Evolutionary conservation across 768 basidiomycete genomes (phyloP), one percentile per base, ranked within the genome.

Genomic region (Podaxis sp.): DNA sequence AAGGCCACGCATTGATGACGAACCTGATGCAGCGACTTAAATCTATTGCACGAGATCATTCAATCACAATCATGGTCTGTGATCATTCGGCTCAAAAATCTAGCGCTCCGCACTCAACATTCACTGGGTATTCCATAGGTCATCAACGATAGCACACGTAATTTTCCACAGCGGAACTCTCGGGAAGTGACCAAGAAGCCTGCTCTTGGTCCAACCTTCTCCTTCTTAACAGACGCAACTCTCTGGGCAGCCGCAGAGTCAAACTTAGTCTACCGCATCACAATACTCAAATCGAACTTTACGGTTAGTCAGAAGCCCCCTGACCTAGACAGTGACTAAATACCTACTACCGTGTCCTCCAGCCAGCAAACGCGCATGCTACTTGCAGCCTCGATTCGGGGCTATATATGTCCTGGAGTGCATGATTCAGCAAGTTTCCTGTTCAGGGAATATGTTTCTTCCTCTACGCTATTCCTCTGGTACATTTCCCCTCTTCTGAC

Each of bases 1-100:
- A 91, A 75, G 91, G 91, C 4, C 91, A 93, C 70, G 87, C 89
- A 0, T 74, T 83, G 17, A 91, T 92, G 89, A 82, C 82, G 0
- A 80, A 81, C 2, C 84, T 92, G 60, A 90, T 92, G 87, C 82
- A 80, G 1, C 81, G 86, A 57, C 78, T 92, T 26, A 82, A 85
- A 53, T 66, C 69, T 1, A 71, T 86, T 36, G 79, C 87, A 5
- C 81, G 79, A 51, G 71, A 68, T 5, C 76, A 76, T 54, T 73
- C 73, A 3, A 67, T 85, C 49, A 76, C 84, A 0, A 74, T 89
- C 40, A 69, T 93, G 40, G 90, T 90, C 62, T 66, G 85, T 74
- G 11, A 56, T 13, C 30, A 15, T 38, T 64, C 11, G 51, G 22
- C n/a, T 41, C 57, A 28, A 11, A 28, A 38, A 26, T 46, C 44